A percentile compares a stretch with the other conserved stretches of the same genome.
Conservation (phyloP, 441 rosid genomes). For the Croton setiger region DNA sequence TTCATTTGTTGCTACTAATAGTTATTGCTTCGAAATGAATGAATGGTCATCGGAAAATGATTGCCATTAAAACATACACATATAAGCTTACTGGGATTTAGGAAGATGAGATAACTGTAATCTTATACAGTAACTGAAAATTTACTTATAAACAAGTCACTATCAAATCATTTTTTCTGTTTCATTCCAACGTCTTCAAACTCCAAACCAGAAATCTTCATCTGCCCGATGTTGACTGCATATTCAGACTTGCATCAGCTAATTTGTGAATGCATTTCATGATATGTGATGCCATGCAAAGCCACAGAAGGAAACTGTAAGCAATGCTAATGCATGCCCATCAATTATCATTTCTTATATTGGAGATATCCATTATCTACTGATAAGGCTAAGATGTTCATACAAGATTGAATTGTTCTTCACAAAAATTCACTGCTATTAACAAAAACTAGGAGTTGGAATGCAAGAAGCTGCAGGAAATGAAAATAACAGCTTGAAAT, state of each 20-base stretch:
- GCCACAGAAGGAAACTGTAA: background rate
- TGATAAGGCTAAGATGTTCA: background rate
- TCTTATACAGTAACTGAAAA: background rate
- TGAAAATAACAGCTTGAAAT: background rate
- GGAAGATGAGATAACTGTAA: background rate
- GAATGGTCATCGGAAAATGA: too few relatives aligned
- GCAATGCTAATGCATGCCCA: background rate
- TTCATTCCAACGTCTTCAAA: slow-evolving; percentile 32
- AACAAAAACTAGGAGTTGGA: background rate
- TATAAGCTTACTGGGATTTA: too few relatives aligned
- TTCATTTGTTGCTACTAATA: too few relatives aligned
- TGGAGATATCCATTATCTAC: background rate
- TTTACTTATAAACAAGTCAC: background rate
- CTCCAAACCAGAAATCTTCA: slow-evolving; percentile 69
- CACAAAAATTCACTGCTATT: background rate
- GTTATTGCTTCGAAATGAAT: too few relatives aligned
- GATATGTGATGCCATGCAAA: background rate
- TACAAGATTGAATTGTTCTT: background rate
- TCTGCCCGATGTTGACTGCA: slow-evolving; percentile 84
- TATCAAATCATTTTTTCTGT: slow-evolving; percentile 15
- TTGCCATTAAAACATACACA: too few relatives aligned
- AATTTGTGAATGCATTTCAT: slow-evolving; percentile 7
- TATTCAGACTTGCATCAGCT: slow-evolving; percentile 1
- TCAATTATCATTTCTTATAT: background rate
- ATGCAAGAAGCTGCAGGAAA: background rate